Percentiles rank a stretch among this genome's conserved stretches.
phyloP scores from a whole-genome alignment of 2,329 filamentous ascomycete genomes.

The Cryphonectria japonica region DNA sequence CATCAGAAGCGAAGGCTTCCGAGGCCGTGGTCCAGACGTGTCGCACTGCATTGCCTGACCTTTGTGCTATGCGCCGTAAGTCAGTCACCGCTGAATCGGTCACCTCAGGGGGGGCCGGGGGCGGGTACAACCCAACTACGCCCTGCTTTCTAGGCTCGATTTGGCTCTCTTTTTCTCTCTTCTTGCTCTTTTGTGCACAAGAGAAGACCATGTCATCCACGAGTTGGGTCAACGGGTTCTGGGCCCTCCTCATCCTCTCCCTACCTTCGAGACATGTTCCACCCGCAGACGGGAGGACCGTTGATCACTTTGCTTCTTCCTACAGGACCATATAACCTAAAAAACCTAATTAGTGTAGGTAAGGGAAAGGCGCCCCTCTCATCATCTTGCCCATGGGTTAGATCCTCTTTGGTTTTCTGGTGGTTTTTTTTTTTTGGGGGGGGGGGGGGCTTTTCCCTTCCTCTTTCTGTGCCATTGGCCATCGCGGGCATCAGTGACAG shows the following conservation, averaged over 20 bases:
- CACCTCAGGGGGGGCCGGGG: not conserved
- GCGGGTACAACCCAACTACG: not conserved
- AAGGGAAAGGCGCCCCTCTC: not conserved
- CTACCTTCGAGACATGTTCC: not conserved
- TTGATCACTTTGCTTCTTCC: conserved; percentile 1
- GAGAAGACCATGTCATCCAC: not conserved
- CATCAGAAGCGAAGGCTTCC: conserved; percentile 27
- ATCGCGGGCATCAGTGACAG: not conserved
- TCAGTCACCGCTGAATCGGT: not conserved
- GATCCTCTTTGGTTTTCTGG: not conserved
- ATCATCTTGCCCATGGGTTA: not conserved
- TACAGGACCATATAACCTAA: not conserved
- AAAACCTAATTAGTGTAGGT: not conserved
- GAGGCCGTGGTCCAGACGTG: conserved; percentile 20
- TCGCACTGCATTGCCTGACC: conserved; percentile 15
- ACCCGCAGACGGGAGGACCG: not conserved
- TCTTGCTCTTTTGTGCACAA: not conserved
- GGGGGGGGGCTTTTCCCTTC: no score
- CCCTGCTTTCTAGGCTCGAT: not conserved
- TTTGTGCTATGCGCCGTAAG: not conserved
- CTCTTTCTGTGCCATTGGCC: not conserved
- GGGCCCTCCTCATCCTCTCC: not conserved
- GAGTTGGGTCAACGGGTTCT: not conserved
- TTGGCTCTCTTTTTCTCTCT: not conserved
- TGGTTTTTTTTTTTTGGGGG: no score